Conservation (phyloP, 352 stramenopile genomes). For the Phytophthora vignae region DNA sequence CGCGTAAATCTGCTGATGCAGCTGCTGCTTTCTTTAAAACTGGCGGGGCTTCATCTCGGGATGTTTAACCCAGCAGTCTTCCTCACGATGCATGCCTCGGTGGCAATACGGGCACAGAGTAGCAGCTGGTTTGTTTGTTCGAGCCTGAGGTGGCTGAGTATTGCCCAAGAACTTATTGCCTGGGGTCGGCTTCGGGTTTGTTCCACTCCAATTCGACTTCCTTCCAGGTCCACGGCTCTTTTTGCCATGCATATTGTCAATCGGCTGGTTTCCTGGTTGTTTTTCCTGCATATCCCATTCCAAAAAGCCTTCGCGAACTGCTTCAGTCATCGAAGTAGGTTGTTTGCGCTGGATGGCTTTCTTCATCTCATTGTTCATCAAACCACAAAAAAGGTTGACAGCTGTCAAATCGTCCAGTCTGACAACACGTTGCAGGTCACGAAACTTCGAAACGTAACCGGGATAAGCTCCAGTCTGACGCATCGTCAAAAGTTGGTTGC, state of each 20-base stretch:
- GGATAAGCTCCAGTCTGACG: conserved; percentile 8
- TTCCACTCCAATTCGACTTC: neutral
- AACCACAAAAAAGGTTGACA: conserved; percentile 1
- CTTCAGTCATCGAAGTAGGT: conserved; percentile 3
- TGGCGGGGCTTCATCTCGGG: conserved; percentile 17
- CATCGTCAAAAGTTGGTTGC: conserved; percentile 3
- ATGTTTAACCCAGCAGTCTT: conserved; percentile 14
- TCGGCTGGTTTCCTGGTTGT: neutral
- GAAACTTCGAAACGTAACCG: conserved; percentile 11
- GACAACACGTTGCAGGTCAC: conserved; percentile 18
- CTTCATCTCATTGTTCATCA: neutral
- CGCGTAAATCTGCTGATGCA: conserved; percentile 22
- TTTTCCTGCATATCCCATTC: conserved; percentile 15
- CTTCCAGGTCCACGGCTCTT: no score
- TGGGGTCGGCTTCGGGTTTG: neutral
- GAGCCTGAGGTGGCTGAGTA: no score
- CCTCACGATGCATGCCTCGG: conserved; percentile 4
- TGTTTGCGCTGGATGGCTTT: neutral
- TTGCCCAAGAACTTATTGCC: no score
- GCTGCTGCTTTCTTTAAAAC: conserved; percentile 5
- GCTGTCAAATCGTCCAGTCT: neutral
- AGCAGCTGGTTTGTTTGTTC: no score
- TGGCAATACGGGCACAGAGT: conserved; percentile 13
- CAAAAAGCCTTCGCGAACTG: conserved; percentile 14
- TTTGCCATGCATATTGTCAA: no score